Conservation (phyloP, 2,329 filamentous ascomycete genomes). For the Amauroascus verrucosus region DNA sequence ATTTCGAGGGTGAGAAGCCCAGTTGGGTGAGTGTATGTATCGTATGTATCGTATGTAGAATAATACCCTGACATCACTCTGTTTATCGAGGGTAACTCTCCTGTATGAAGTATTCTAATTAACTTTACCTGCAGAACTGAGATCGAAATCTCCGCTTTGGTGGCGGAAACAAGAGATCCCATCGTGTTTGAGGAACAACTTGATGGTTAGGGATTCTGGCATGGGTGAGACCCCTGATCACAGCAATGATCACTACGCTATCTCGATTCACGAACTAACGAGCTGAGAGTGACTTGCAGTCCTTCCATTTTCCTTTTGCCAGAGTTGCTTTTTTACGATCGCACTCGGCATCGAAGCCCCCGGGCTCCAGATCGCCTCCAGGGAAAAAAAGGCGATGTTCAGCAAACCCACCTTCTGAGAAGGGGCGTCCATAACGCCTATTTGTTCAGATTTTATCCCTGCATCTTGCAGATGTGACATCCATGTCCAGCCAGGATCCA, state of each 20-base stretch:
- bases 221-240: conserved; percentile 1
- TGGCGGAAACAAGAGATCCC: background rate
- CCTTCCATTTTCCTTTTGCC: background rate
- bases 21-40: no score
- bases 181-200: background rate
- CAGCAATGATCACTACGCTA: background rate
- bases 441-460: background rate
- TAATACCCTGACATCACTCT: no score
- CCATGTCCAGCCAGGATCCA: conserved; percentile 3
- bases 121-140: no score
- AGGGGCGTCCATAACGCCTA: background rate
- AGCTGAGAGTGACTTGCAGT: background rate
- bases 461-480: conserved; percentile 8
- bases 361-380: background rate
- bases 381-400: background rate
- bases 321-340: background rate
- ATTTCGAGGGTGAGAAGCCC: no score
- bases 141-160: background rate
- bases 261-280: background rate
- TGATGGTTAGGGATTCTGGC: background rate
- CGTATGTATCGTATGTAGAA: no score
- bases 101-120: no score
- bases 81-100: no score
- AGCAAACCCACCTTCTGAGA: background rate
- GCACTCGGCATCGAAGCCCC: background rate